phyloP scores from a whole-genome alignment of 1,284 basidiomycete genomes.

The Peniophora sp. region DNA sequence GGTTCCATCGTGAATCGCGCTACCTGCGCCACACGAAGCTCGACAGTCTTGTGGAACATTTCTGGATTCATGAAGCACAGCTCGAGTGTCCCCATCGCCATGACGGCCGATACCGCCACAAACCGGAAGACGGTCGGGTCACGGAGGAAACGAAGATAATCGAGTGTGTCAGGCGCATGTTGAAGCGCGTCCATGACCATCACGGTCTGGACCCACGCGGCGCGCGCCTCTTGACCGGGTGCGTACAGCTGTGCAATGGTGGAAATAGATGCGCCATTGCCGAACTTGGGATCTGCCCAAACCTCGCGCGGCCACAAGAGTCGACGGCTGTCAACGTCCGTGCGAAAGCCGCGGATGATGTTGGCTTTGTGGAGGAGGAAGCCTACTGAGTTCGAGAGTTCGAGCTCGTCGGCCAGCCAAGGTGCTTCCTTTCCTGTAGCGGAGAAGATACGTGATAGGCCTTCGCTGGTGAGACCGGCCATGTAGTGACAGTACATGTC shows the following conservation, averaged over 20 bases:
- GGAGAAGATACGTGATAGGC: conserved; percentile 85
- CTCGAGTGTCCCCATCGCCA: conserved; percentile 94
- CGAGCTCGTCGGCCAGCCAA: conserved; percentile 77
- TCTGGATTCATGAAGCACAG: conserved; percentile 89
- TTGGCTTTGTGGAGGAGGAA: conserved; percentile 97
- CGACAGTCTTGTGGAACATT: conserved; percentile 87
- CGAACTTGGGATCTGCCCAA: conserved; percentile 62
- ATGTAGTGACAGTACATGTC: conserved; percentile 99
- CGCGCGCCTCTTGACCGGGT: conserved; percentile 49
- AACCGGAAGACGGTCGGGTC: conserved; percentile 97
- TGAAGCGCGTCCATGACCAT: conserved; percentile 89
- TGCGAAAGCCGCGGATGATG: conserved; percentile 92
- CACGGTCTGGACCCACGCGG: conserved; percentile 74
- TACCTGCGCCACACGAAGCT: conserved; percentile 91
- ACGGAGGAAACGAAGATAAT: conserved; percentile 83
- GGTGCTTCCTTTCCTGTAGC: conserved; percentile 80
- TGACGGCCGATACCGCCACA: conserved; percentile 90
- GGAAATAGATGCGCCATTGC: conserved; percentile 25
- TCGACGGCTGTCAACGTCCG: conserved; percentile 82
- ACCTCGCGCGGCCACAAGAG: conserved; percentile 97
- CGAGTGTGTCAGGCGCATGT: conserved; percentile 81
- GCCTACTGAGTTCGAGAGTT: conserved; percentile 94
- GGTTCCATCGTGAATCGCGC: conserved; percentile 88
- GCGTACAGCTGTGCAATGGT: conserved; percentile 59
- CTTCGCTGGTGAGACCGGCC: conserved; percentile 96